Percentiles rank a stretch among this genome's conserved stretches.
Conservation (phyloP, 2,329 filamentous ascomycete genomes). For the Penicillium verrucosum region DNA sequence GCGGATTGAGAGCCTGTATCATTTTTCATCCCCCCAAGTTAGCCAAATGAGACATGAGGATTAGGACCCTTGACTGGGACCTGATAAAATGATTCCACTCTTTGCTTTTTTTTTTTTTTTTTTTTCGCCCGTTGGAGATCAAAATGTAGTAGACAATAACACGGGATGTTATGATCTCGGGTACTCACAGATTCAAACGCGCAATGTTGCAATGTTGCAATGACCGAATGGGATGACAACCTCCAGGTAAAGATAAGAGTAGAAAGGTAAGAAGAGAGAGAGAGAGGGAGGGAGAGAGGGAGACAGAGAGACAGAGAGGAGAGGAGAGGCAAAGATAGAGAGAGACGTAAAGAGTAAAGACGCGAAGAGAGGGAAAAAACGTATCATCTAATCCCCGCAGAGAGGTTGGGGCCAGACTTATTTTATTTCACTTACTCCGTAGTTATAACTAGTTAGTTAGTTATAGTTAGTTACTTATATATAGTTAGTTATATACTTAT, state of each 20-base stretch:
- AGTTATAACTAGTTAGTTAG: too few species aligned
- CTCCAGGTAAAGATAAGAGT: too few species aligned
- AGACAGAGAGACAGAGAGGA: too few species aligned
- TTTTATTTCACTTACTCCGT: too few species aligned
- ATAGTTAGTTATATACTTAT: too few species aligned
- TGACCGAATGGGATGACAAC: too few species aligned
- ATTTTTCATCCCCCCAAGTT: neutral
- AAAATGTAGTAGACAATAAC: neutral
- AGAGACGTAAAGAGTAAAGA: neutral
- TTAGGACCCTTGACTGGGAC: neutral
- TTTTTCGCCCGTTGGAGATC: neutral
- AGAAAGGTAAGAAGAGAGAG: neutral
- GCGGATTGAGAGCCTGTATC: neutral
- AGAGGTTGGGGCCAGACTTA: neutral
- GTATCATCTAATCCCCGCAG: slow-evolving; percentile 3
- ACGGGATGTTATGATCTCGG: neutral
- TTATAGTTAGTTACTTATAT: too few species aligned
- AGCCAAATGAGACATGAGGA: neutral
- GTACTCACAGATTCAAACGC: slow-evolving; percentile 2
- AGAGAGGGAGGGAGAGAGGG: too few species aligned
- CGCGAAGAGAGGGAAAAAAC: neutral
- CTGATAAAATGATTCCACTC: neutral
- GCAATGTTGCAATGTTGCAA: neutral
- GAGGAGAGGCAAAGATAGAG: too few species aligned
- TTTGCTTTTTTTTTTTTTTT: neutral